Evolutionary conservation across 1,284 basidiomycete species (phyloP).

Genomic region (Papiliotrema flavescens): DNA sequence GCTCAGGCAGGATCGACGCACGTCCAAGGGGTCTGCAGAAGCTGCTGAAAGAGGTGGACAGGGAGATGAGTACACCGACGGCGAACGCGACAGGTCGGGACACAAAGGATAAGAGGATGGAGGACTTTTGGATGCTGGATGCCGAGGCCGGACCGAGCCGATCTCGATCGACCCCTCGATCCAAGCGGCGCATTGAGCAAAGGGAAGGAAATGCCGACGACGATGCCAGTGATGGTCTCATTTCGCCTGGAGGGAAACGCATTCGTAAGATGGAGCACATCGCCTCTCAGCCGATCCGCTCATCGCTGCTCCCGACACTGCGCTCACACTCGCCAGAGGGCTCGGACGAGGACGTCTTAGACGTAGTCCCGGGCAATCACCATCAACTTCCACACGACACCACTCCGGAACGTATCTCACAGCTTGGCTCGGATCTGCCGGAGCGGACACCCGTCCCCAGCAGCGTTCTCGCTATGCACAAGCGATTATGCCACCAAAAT

Average conservation of each 20-base stretch:
- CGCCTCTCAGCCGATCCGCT: not conserved
- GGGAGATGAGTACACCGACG: not conserved
- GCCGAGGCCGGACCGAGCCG: not conserved
- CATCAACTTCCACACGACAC: not conserved
- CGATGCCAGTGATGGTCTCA: not conserved
- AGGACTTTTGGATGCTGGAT: slow-evolving; percentile 19
- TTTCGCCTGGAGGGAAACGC: not conserved
- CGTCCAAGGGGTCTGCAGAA: too few species aligned
- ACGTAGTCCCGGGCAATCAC: not conserved
- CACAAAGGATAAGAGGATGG: slow-evolving; percentile 1
- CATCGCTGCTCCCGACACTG: not conserved
- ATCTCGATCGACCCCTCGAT: too few species aligned
- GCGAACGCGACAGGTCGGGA: not conserved
- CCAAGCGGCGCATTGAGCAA: too few species aligned
- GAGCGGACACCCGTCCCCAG: slow-evolving; percentile 27
- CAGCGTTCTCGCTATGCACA: slow-evolving; percentile 20
- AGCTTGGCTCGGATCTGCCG: not conserved
- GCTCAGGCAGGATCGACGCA: not conserved
- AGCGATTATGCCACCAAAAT: slow-evolving; percentile 25
- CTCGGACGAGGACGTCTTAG: too few species aligned
- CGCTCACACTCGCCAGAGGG: not conserved
- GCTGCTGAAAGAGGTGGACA: not conserved
- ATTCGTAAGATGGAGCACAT: too few species aligned
- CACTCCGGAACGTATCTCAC: too few species aligned
- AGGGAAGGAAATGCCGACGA: too few species aligned